These are phyloP conservation scores for Chaetoceros muelleri DNA, from an alignment of 108 stramenopile species.

Conservation along the genomic window DNA sequence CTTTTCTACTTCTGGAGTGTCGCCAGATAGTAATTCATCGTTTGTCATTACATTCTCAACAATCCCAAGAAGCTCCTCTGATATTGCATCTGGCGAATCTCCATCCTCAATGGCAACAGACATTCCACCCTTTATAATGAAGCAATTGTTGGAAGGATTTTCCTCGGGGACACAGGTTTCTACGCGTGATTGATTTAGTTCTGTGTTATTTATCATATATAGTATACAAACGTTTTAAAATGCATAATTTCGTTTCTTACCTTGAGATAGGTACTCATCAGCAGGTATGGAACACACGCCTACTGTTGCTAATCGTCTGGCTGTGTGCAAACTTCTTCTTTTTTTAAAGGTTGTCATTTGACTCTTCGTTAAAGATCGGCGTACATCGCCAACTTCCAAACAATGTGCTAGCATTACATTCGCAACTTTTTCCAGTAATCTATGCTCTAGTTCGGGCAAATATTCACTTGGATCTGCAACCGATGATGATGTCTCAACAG, in stretches of 20 bases:
- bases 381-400: not conserved
- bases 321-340: not conserved
- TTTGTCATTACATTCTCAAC: not conserved
- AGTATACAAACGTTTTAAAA: not conserved
- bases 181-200: not conserved
- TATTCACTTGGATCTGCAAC: not conserved
- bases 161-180: no score
- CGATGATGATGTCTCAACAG: not conserved
- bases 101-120: not conserved
- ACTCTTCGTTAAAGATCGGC: no score
- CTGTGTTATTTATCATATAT: not conserved
- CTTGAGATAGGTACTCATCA: not conserved
- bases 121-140: not conserved
- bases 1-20: not conserved
- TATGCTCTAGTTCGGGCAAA: not conserved
- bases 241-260: no score
- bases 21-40: not conserved
- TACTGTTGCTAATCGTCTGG: not conserved
- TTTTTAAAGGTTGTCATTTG: not conserved
- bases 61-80: not conserved
- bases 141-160: not conserved
- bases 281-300: not conserved
- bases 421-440: not conserved
- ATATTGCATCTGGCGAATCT: not conserved
- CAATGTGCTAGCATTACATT: not conserved